Base-by-base conservation (phyloP, 192 early-diverging fungal genomes). In the Mortierella hygrophila region DNA sequence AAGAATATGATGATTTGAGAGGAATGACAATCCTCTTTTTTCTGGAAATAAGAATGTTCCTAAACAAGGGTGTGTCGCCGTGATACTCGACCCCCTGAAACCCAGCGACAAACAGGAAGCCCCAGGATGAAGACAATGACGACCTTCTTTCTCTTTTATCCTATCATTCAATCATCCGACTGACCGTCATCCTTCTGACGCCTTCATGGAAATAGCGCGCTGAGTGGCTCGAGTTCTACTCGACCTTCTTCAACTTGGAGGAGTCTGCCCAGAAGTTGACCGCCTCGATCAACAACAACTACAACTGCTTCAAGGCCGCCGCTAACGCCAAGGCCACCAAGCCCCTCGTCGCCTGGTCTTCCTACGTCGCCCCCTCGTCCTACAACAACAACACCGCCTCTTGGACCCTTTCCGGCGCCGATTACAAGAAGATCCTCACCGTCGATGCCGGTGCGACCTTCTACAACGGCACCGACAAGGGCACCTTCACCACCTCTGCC, bases 381-480 rank as follows among this genome's bases (percentile, higher is more conserved):
- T 95, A 82, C 89, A 95, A 94, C 88, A 93, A 94, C 87, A 94
- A 95, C 85, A 93, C 92, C 32, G 91, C 93, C 37, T 90, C 91
- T 68, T 95, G 93, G 92, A 73, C 85, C 54, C 76, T 96, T 38
- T 92, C 90, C 72, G 79, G 77, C 41, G 92, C 92, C n/a, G 83
- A 78, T 70, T 95, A 93, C 89, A 94, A 95, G 78, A 88, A 82
- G 77, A 85, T 92, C 21, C 75, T 96, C 42, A 91, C 93, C 5
- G 81, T 74, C 40, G 94, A 95, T 91, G 94, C 96, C 21, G 95
- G 95, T 77, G 94, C 89, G 6, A 86, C 79, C 35, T 90, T 93
- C 88, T 89, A 93, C 79, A 91, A 90, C 46, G 82, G 92, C 2
- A 78, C 79, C 32, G 78, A 76, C 69, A 75, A 78, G n/a, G 71